These are phyloP conservation scores for Saccharum officinarum DNA, from an alignment of 176 grass and related monocot species.

Conservation along the genomic window DNA sequence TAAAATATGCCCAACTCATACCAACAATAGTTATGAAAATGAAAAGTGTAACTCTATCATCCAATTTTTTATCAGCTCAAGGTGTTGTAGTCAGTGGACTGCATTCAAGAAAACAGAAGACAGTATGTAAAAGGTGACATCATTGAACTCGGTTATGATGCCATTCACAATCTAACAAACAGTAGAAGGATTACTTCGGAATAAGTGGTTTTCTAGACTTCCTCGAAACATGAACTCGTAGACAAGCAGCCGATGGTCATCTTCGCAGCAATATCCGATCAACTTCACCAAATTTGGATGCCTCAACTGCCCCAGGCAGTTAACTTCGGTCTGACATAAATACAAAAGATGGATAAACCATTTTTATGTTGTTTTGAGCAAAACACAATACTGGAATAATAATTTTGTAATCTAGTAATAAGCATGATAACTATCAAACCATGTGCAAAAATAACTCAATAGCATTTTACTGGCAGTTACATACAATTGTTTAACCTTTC, in stretches of 20 bases:
- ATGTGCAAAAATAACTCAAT: neutral
- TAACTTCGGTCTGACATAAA: slow-evolving; percentile 84
- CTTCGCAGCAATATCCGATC: slow-evolving; percentile 99
- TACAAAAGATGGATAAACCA: slow-evolving; percentile 21
- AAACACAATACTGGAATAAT: neutral
- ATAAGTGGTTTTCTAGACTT: slow-evolving; percentile 99
- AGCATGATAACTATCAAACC: neutral
- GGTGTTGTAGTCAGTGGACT: neutral
- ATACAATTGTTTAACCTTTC: neutral
- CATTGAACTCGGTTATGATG: neutral
- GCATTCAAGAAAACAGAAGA: slow-evolving; percentile 25
- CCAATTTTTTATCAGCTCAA: neutral
- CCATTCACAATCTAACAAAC: neutral
- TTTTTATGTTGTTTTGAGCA: neutral
- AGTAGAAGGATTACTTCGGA: slow-evolving; percentile 77
- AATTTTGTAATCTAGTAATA: neutral
- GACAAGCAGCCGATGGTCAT: slow-evolving; percentile 94
- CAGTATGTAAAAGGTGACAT: slow-evolving; percentile 9
- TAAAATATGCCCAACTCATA: slow-evolving; percentile 18
- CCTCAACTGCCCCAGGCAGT: slow-evolving; percentile 92
- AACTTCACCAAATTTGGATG: slow-evolving; percentile 99
- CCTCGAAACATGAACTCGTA: slow-evolving; percentile 99
- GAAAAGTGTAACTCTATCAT: neutral
- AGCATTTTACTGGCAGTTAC: slow-evolving; percentile 1
- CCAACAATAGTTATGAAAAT: neutral